phyloP scores from a whole-genome alignment of 352 stramenopile genomes.

The Thraustochytrium aureum region DNA sequence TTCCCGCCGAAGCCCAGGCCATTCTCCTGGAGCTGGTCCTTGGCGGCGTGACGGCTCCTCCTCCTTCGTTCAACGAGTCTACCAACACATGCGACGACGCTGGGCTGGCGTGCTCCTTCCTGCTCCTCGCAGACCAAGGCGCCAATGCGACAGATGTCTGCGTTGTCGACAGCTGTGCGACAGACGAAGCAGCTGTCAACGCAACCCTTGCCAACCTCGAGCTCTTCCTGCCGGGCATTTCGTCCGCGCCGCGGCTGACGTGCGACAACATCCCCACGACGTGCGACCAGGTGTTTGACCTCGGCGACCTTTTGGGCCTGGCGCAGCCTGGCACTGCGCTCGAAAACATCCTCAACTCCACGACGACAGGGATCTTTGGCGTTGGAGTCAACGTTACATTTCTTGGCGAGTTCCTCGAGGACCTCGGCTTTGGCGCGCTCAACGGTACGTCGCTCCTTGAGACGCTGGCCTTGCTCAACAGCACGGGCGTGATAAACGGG shows the following conservation, averaged over 20 bases:
- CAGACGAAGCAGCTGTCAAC: background rate
- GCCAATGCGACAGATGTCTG: constrained; percentile 1
- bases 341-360: background rate
- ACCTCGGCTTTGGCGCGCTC: background rate
- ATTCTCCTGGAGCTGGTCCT: background rate
- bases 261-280: background rate
- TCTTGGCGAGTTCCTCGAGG: background rate
- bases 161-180: constrained; percentile 11
- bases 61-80: background rate
- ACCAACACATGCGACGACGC: background rate
- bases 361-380: background rate
- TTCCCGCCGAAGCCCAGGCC: background rate
- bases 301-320: background rate
- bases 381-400: background rate
- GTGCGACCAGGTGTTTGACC: constrained; percentile 8
- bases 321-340: background rate
- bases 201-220: background rate
- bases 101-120: background rate
- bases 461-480: background rate
- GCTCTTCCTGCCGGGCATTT: background rate
- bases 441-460: background rate
- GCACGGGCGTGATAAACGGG: background rate
- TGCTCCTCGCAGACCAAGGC: background rate
- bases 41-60: background rate
- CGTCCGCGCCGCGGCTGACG: background rate